These are phyloP conservation scores for Kluyveromyces siamensis DNA, from an alignment of 805 yeast genomes.

Conservation along the genomic window DNA sequence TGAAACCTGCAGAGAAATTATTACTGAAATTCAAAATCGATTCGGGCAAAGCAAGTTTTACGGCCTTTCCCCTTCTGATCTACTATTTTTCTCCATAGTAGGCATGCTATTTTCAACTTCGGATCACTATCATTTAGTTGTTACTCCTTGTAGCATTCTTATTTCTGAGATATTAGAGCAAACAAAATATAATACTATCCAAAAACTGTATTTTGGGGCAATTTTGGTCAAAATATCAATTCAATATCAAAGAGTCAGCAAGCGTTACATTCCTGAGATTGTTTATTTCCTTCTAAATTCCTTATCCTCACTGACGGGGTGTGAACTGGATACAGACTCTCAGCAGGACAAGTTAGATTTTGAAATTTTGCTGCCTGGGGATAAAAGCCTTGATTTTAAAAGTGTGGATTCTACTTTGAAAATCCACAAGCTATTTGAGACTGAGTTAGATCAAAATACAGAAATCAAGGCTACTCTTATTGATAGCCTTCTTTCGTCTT, in stretches of 20 bases:
- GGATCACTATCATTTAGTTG: slow-evolving; percentile 88
- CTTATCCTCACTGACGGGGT: slow-evolving; percentile 29
- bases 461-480: slow-evolving; percentile 16
- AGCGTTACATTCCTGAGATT: slow-evolving; percentile 78
- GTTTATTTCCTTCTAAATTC: slow-evolving; percentile 47
- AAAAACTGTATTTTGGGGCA: slow-evolving; percentile 47
- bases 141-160: slow-evolving; percentile 70
- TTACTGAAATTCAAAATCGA: slow-evolving; percentile 47
- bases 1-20: slow-evolving; percentile 47
- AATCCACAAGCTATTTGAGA: slow-evolving; percentile 20
- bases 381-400: neutral
- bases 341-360: slow-evolving; percentile 16
- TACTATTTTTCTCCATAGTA: slow-evolving; percentile 57
- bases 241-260: slow-evolving; percentile 70
- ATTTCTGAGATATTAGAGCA: slow-evolving; percentile 64
- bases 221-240: slow-evolving; percentile 56
- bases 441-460: slow-evolving; percentile 23
- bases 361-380: slow-evolving; percentile 8
- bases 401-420: slow-evolving; percentile 7
- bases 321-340: neutral
- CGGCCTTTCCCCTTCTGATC: slow-evolving; percentile 37
- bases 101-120: slow-evolving; percentile 87
- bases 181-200: slow-evolving; percentile 32
- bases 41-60: slow-evolving; percentile 34
- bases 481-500: slow-evolving; percentile 22